These are phyloP conservation scores for Colletotrichum somersetense DNA, from an alignment of 2,329 filamentous ascomycete genomes.

Conservation along the genomic window DNA sequence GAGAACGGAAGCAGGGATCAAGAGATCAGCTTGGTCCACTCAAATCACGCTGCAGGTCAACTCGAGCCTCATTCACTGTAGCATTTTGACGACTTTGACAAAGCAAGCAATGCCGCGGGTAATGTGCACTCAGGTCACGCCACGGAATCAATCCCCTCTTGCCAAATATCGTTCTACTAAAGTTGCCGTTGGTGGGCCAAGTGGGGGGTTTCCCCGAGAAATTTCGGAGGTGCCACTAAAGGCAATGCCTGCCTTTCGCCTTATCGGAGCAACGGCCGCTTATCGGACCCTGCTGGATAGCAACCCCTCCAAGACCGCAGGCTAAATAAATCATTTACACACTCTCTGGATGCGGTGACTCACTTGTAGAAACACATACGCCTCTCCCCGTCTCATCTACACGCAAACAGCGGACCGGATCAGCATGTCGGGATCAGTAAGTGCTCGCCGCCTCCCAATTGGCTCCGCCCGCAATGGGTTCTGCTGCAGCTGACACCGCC, in stretches of 20 bases:
- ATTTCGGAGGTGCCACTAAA: constrained; percentile 39
- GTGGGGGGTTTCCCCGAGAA: no score
- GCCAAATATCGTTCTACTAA: no score
- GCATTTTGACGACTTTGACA: background rate
- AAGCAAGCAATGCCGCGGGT: background rate
- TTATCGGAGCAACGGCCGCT: constrained; percentile 39
- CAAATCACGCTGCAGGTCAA: background rate
- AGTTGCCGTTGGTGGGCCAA: background rate
- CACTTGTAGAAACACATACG: constrained; percentile 26
- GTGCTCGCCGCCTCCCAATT: constrained; percentile 23
- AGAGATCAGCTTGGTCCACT: background rate
- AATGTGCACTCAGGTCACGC: background rate
- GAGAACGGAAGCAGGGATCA: background rate
- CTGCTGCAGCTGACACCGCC: constrained; percentile 1
- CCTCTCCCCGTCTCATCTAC: constrained; percentile 13
- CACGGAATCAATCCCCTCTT: background rate
- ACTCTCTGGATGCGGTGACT: constrained; percentile 29
- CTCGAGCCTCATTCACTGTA: background rate
- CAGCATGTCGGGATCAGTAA: constrained; percentile 40
- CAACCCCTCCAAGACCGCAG: constrained; percentile 37
- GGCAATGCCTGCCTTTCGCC: constrained; percentile 31
- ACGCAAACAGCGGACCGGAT: constrained; percentile 19
- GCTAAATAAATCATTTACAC: constrained; percentile 32
- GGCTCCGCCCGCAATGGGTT: background rate
- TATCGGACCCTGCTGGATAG: constrained; percentile 31